Percentiles rank a stretch among this genome's conserved stretches.
Conservation (phyloP, 2,329 filamentous ascomycete species). For the Diplocarpon rosae region DNA sequence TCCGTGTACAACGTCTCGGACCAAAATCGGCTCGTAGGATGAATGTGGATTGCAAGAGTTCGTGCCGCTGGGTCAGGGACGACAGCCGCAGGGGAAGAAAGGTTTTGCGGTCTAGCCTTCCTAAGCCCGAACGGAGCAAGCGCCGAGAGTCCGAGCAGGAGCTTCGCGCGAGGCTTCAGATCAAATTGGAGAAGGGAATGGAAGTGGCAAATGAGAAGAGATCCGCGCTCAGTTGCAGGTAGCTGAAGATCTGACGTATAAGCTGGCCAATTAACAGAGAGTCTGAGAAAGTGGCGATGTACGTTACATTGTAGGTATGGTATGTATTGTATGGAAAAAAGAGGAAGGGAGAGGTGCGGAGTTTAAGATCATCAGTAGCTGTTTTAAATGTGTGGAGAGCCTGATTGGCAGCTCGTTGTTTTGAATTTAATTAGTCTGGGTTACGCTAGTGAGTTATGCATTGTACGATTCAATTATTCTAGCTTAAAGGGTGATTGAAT, state of each 20-base stretch:
- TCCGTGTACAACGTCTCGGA: slow-evolving; percentile 24
- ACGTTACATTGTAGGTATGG: too few species aligned
- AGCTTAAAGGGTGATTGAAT: too few species aligned
- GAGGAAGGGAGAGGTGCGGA: too few species aligned
- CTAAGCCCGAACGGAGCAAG: neutral
- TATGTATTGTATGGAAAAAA: too few species aligned
- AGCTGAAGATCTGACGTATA: neutral
- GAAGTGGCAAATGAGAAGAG: neutral
- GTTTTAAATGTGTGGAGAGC: too few species aligned
- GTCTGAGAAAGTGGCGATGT: neutral
- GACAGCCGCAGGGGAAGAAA: neutral
- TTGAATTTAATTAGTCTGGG: too few species aligned
- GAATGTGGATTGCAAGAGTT: slow-evolving; percentile 7
- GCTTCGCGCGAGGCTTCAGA: too few species aligned
- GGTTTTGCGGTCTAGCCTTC: neutral
- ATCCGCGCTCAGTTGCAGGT: neutral
- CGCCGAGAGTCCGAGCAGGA: neutral
- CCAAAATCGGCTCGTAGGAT: slow-evolving; percentile 13
- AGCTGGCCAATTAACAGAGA: neutral
- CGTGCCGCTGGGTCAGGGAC: slow-evolving; percentile 2
- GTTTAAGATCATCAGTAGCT: too few species aligned
- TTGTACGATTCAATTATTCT: too few species aligned
- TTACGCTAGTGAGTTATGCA: too few species aligned
- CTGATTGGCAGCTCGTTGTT: too few species aligned
- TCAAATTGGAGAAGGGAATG: neutral